Base-by-base conservation (phyloP, 2,329 filamentous ascomycete species). In the Fusarium irregulare region DNA sequence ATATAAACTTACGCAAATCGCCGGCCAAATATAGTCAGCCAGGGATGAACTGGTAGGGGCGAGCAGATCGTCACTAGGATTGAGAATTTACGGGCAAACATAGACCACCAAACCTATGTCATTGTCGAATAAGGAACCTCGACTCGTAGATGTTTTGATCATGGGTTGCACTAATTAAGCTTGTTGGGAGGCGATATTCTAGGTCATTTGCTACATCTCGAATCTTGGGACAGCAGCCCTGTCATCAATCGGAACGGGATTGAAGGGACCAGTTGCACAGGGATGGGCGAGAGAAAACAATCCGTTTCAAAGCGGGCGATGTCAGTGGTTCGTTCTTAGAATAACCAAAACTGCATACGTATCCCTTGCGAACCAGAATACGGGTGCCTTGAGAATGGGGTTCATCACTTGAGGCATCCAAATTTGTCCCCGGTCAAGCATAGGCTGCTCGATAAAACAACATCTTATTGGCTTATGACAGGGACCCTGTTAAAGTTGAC, bases 381-480 rank as follows among this genome's bases (percentile, higher is more conserved):
- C 60, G 68, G 76, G 62, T 78, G 76, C 76, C 76, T 78, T 76
- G 74, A 50, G 66, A 65, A 66, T 60, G 57, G 47, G 57, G 57
- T 42, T 71, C 28, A 45, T 42, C 44, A 57, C 37, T 45, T n/a
- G 56, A 73, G 56, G 60, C 70, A 73, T 48, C 64, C 51, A 68
- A 68, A 60, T 64, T 56, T 67, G 54, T 55, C 54, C 63, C 68
- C 42, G 48, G 71, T 54, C 66, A 51, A 37, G 34, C 60, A 46
- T 61, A 77, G 76, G 76, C 76, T 77, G 71, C 75, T 66, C 54
- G 44, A 77, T 77, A 76, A 76, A 73, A 23, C 49, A 27, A 40
- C 49, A 16, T 28, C 27, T 37, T 23, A 77, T 77, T 77, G 76
- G 76, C 62, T 56, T 32, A 46, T 61, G 59, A 27, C 13, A 54